These are phyloP conservation scores for Puccinia coronata DNA, from an alignment of 1,284 basidiomycete genomes.

Conservation along the genomic window DNA sequence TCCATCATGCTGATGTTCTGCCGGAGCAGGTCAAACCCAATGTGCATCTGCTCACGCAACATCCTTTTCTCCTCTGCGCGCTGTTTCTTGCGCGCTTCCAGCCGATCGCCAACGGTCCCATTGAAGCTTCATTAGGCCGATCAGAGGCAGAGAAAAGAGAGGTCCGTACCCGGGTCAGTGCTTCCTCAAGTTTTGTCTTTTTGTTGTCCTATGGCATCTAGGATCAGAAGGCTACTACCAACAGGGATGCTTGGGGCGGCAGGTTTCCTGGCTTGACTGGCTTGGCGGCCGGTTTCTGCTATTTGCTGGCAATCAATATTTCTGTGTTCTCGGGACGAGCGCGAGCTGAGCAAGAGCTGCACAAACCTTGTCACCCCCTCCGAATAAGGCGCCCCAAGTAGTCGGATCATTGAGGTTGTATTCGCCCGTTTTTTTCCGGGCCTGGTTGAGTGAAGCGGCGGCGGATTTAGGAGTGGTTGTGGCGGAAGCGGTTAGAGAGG, in stretches of 20 bases:
- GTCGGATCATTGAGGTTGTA: slow-evolving; percentile 41
- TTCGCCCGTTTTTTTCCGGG: slow-evolving; percentile 27
- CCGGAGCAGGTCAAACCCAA: slow-evolving; percentile 32
- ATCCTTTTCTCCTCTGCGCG: slow-evolving; percentile 23
- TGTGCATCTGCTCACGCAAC: slow-evolving; percentile 1
- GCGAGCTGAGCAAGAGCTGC: neutral
- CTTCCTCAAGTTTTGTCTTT: neutral
- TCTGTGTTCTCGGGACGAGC: neutral
- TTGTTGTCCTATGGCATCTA: neutral
- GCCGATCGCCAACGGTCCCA: slow-evolving; percentile 4
- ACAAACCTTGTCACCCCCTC: slow-evolving; percentile 29
- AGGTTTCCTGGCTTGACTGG: slow-evolving; percentile 39
- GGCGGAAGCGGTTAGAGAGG: neutral
- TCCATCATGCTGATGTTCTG: slow-evolving; percentile 42
- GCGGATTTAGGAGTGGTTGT: neutral
- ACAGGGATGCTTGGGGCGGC: slow-evolving; percentile 29
- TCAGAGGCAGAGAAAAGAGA: neutral
- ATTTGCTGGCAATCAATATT: neutral
- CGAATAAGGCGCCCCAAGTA: slow-evolving; percentile 42
- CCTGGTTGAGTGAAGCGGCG: neutral
- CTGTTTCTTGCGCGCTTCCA: slow-evolving; percentile 33
- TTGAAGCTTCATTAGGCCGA: neutral
- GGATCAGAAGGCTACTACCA: neutral
- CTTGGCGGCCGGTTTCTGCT: slow-evolving; percentile 19
- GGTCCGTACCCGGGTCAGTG: neutral